These are phyloP conservation scores for Leucocoprinus leucothites DNA, from an alignment of 768 basidiomycete genomes.

Conservation along the genomic window DNA sequence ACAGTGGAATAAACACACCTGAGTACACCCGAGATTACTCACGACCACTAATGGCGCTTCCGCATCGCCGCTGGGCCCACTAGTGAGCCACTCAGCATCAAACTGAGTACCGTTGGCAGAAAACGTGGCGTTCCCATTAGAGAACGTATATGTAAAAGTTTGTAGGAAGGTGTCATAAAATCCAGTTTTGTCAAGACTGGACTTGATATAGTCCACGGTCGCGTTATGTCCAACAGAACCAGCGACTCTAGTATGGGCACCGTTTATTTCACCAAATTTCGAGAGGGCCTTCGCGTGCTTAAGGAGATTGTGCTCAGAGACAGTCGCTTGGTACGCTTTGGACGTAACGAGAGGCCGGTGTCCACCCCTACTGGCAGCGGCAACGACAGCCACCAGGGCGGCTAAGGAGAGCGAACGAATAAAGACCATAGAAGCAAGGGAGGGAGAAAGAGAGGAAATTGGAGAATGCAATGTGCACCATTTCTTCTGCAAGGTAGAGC, in stretches of 20 bases:
- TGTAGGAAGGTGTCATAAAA: constrained; percentile 26
- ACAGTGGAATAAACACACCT: constrained; percentile 15
- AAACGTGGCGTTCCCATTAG: constrained; percentile 21
- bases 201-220: constrained; percentile 26
- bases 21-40: constrained; percentile 23
- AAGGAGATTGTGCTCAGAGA: constrained; percentile 19
- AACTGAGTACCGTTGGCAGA: constrained; percentile 15
- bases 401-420: neutral
- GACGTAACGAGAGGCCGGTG: constrained; percentile 14
- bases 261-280: constrained; percentile 22
- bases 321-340: constrained; percentile 9
- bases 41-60: constrained; percentile 23
- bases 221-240: constrained; percentile 28
- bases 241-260: constrained; percentile 24
- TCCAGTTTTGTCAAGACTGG: constrained; percentile 21
- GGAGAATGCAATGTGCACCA: no score
- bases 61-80: constrained; percentile 23
- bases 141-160: constrained; percentile 27
- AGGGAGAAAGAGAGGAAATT: no score
- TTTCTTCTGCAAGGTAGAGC: no score
- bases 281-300: constrained; percentile 26
- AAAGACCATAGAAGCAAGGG: neutral
- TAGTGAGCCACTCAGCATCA: constrained; percentile 19
- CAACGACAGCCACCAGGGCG: neutral
- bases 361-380: constrained; percentile 2